Base-by-base conservation (phyloP, 306 rosid species). In the cucumber (Cucumis sativus) region DNA sequence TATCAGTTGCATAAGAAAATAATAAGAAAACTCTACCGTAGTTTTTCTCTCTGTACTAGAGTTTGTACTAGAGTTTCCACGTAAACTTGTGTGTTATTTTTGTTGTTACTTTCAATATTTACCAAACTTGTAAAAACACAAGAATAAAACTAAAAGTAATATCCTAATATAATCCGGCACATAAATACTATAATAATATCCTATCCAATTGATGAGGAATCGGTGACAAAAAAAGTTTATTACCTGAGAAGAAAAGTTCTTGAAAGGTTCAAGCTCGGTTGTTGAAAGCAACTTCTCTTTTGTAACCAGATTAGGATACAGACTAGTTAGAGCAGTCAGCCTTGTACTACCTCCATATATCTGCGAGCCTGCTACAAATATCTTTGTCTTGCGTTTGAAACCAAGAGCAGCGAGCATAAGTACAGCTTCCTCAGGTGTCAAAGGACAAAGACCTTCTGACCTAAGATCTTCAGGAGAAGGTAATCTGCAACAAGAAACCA, bases 351-450 rank as follows among this genome's bases (percentile, higher is more conserved):
- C 99, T 77, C 97, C 99, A 75, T 90, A 92, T 80, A 95, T 84
- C 80, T 95, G 92, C 75, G 97, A 89, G 77, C 99, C 99, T 72
- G 99, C 99, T 58, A 95, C 92, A 75, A 87, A 95, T 81, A 95
- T 49, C 64, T 60, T 88, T 17, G 99, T 89, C 85, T 92, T 88
- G 73, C 97, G 92, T 74, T 85, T 92, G 86, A 95, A 95, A 77
- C 99, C 99, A 79, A 95, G 99, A 67, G 97, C 97, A 74, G 93
- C 96, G 77, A 95, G 97, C 97, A 92, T 86, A 76, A 95, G 99
- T 20, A 95, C 86, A 56, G 97, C 87, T 85, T 95, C 99, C 84
- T 95, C 99, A 13, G 99, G 97, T 51, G 93, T 82, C 86, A 92
- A 82, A 72, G 99, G 99, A 79, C 99, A 95, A 30, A 92, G 83